Conservation (phyloP, 768 basidiomycete species). For the Tylopilus felleus region DNA sequence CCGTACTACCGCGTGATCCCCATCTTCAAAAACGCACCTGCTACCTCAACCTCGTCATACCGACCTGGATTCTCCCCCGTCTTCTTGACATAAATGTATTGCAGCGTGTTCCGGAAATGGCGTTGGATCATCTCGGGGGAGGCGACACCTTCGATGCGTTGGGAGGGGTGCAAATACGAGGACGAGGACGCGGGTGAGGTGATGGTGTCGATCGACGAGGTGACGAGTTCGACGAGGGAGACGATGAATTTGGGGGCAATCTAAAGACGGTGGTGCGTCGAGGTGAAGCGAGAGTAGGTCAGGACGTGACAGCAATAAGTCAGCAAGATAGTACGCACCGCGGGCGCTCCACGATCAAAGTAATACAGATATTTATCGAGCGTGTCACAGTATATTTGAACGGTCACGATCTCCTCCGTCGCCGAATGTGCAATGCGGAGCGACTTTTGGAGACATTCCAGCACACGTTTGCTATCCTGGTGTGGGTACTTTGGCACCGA, state of each 20-base stretch:
- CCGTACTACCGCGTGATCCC: conserved; percentile 55
- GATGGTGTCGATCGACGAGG: conserved; percentile 89
- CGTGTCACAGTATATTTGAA: conserved; percentile 94
- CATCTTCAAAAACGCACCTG: conserved; percentile 88
- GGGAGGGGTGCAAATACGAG: conserved; percentile 78
- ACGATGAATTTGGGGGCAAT: conserved; percentile 96
- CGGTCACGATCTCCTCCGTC: conserved; percentile 94
- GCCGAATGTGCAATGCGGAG: conserved; percentile 94
- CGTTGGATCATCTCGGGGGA: conserved; percentile 91
- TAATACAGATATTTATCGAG: conserved; percentile 96
- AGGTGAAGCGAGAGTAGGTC: neutral
- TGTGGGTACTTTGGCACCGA: conserved; percentile 58
- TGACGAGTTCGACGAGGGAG: conserved; percentile 93
- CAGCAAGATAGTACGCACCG: conserved; percentile 51
- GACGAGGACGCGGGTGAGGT: conserved; percentile 49
- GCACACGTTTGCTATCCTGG: conserved; percentile 93
- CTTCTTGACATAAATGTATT: conserved; percentile 80
- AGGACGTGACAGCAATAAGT: neutral
- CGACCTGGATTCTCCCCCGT: conserved; percentile 34
- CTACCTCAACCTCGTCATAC: conserved; percentile 88
- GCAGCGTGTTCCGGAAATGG: conserved; percentile 90
- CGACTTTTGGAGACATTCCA: conserved; percentile 97
- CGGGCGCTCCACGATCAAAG: conserved; percentile 88
- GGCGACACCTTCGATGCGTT: conserved; percentile 88
- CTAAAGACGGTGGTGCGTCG: conserved; percentile 35